These are phyloP conservation scores for Fragosphaeria purpurea DNA, from an alignment of 2,329 filamentous ascomycete species.

Conservation along the genomic window DNA sequence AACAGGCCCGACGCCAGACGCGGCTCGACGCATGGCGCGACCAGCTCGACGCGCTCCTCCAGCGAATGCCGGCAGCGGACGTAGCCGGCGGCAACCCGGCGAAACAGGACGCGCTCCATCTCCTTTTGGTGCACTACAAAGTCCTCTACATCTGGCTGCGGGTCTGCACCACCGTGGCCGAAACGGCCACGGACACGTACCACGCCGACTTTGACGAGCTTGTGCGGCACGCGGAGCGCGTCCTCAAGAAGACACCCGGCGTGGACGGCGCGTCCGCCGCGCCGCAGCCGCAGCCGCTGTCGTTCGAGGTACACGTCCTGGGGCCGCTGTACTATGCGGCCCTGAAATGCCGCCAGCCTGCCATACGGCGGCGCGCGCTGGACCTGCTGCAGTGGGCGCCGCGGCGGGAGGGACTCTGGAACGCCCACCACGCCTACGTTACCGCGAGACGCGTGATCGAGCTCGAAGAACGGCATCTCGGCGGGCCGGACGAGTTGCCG, in stretches of 20 bases:
- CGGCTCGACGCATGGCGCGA: not conserved
- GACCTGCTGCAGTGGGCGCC: not conserved
- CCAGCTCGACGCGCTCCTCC: not conserved
- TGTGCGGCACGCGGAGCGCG: not conserved
- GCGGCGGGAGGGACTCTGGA: not conserved
- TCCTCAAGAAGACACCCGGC: not conserved
- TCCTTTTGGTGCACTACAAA: not conserved
- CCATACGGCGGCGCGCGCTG: not conserved
- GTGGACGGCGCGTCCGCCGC: no score
- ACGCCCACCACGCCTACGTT: not conserved
- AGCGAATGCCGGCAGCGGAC: not conserved
- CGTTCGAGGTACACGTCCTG: not conserved
- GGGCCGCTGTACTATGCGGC: not conserved
- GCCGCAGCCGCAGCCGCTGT: not conserved
- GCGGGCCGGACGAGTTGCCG: not conserved
- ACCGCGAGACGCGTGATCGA: not conserved
- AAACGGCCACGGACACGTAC: not conserved
- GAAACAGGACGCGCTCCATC: not conserved
- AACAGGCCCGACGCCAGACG: not conserved
- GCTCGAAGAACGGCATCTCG: not conserved
- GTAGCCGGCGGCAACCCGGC: not conserved
- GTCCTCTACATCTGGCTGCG: not conserved
- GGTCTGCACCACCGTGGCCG: not conserved
- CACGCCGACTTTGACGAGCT: not conserved
- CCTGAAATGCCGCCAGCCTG: conserved; percentile 1